A percentile compares a stretch with the other conserved stretches of the same genome.
These are phyloP conservation scores for Calonectria henricotiae DNA, from an alignment of 2,329 filamentous ascomycete genomes.

Conservation along the genomic window DNA sequence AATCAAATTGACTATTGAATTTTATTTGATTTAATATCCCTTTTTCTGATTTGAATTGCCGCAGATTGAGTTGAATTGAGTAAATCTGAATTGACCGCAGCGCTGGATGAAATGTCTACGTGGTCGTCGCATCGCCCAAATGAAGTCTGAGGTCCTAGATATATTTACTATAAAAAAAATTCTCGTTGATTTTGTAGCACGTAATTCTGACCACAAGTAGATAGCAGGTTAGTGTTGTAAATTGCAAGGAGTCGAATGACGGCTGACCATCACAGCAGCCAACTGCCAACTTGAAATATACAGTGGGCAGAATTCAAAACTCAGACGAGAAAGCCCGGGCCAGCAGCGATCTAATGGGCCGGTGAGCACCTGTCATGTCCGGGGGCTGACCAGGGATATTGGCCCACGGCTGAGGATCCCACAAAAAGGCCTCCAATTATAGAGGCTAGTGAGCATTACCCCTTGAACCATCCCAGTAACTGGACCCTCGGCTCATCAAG, in stretches of 20 bases:
- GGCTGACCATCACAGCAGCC: not conserved
- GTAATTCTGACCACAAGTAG: not conserved
- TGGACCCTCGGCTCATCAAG: not conserved
- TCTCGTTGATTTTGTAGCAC: no score
- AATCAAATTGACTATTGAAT: no score
- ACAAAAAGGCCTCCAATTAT: not conserved
- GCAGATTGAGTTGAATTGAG: no score
- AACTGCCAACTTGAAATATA: no score
- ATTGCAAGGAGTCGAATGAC: conserved; percentile 12
- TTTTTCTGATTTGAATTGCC: no score
- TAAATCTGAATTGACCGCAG: no score
- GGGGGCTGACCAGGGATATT: not conserved
- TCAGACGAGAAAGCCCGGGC: conserved; percentile 1
- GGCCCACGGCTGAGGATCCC: not conserved
- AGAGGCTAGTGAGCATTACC: no score
- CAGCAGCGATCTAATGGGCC: not conserved
- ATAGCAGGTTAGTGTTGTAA: not conserved
- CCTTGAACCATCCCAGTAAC: not conserved
- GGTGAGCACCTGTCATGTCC: conserved; percentile 4
- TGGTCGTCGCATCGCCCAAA: no score
- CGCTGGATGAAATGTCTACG: no score
- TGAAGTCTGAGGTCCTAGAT: no score
- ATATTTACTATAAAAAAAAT: no score
- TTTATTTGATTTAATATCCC: no score
- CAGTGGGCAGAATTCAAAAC: not conserved